These are phyloP conservation scores for Scorias spongiosa DNA, from an alignment of 2,329 filamentous ascomycete species.

Conservation along the genomic window DNA sequence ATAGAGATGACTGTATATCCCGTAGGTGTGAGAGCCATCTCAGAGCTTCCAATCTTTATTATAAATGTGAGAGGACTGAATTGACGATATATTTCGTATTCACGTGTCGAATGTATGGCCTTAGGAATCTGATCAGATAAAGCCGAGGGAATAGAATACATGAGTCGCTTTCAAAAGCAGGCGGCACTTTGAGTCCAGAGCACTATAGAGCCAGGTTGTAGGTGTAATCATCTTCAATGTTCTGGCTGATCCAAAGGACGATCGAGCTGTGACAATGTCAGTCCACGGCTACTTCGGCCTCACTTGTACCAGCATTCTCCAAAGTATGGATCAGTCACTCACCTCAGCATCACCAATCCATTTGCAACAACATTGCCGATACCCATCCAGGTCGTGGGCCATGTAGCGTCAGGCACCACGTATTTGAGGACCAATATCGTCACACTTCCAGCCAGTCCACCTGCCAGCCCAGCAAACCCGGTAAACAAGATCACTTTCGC, in stretches of 20 bases:
- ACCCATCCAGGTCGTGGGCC: conserved; percentile 51
- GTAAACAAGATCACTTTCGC: conserved; percentile 52
- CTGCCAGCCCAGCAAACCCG: conserved; percentile 54
- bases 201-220: conserved; percentile 48
- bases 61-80: too few relatives aligned
- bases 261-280: background rate
- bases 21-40: too few relatives aligned
- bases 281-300: background rate
- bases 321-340: conserved; percentile 13
- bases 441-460: conserved; percentile 51
- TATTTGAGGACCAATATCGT: conserved; percentile 56
- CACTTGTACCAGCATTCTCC: background rate
- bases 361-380: conserved; percentile 52
- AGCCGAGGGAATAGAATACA: too few relatives aligned
- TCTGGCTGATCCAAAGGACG: conserved; percentile 55
- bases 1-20: too few relatives aligned
- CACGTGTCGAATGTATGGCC: too few relatives aligned
- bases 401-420: conserved; percentile 42
- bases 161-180: too few relatives aligned
- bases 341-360: conserved; percentile 52
- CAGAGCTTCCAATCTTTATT: too few relatives aligned
- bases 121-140: too few relatives aligned
- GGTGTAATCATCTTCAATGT: conserved; percentile 59
- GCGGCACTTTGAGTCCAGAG: too few relatives aligned
- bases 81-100: too few relatives aligned